Evolutionary conservation across 768 basidiomycete species (phyloP).

Genomic region (Tulasnella sp.): DNA sequence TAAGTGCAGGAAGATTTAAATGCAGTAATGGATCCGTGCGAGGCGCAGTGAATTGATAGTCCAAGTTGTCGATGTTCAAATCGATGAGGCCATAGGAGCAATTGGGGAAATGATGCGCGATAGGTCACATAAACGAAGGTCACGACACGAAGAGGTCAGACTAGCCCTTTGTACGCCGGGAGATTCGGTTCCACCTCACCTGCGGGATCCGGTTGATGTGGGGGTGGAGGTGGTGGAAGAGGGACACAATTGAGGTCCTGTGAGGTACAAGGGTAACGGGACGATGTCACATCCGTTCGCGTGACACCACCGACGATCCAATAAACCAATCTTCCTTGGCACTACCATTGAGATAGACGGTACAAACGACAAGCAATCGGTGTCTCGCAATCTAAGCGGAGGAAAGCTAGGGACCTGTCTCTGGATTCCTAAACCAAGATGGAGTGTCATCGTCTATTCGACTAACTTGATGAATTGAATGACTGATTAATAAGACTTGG

Average conservation of each 20-base stretch:
- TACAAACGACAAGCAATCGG: no score
- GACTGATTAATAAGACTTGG: no score
- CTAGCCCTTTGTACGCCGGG: neutral
- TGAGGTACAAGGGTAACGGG: neutral
- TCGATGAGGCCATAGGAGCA: neutral
- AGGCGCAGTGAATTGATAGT: neutral
- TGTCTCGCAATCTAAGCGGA: no score
- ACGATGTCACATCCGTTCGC: no score
- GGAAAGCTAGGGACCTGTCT: no score
- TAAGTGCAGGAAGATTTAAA: neutral
- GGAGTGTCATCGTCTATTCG: no score
- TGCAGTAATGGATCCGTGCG: neutral
- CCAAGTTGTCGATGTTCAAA: neutral
- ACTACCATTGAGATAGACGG: no score
- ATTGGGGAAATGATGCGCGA: neutral
- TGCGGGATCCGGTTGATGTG: neutral
- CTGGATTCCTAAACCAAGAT: no score
- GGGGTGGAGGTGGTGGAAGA: neutral
- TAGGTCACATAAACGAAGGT: neutral
- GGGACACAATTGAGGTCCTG: neutral
- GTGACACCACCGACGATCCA: no score
- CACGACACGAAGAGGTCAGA: neutral
- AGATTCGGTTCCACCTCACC: neutral
- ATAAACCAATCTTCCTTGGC: no score
- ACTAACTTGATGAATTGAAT: no score